Percentiles rank a stretch among this genome's conserved stretches.
Evolutionary conservation across 345 rosid genomes (phyloP).

Genomic region (Populus davidiana): DNA sequence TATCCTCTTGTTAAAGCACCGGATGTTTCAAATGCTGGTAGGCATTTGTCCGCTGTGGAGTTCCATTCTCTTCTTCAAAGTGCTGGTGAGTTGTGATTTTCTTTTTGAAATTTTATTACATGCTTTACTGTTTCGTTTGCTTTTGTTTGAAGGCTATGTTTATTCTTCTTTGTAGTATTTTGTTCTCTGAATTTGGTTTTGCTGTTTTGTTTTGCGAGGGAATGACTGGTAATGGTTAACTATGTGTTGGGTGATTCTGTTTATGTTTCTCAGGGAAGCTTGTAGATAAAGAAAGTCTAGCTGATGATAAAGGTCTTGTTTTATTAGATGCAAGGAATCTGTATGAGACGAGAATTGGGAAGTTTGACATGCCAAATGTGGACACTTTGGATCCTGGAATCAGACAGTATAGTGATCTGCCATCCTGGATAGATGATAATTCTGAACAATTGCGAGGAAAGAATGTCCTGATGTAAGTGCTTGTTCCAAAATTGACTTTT

Average conservation of each 20-base stretch:
- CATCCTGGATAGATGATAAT: conserved; percentile 79
- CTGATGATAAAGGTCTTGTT: conserved; percentile 47
- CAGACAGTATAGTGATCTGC: conserved; percentile 91
- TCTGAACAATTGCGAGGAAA: conserved; percentile 64
- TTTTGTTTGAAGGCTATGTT: background rate
- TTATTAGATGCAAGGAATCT: conserved; percentile 88
- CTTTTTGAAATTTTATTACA: background rate
- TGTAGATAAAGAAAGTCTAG: conserved; percentile 23
- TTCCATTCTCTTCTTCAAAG: conserved; percentile 73
- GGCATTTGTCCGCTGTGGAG: conserved; percentile 77
- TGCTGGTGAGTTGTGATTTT: conserved; percentile 42
- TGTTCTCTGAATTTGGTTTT: background rate
- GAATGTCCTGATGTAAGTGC: conserved; percentile 69
- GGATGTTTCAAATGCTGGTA: conserved; percentile 73
- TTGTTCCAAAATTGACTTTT: conserved; percentile 13
- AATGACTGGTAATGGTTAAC: background rate
- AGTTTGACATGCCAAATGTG: conserved; percentile 55
- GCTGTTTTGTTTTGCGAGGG: background rate
- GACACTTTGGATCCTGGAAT: conserved; percentile 81
- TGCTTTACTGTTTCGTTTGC: background rate
- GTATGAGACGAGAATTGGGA: conserved; percentile 91
- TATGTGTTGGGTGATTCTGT: background rate
- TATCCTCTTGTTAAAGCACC: conserved; percentile 61
- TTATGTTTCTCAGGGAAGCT: conserved; percentile 37
- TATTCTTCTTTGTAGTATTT: background rate